Evolutionary conservation across 345 rosid species (phyloP).

Genomic region (Aquilaria sinensis): DNA sequence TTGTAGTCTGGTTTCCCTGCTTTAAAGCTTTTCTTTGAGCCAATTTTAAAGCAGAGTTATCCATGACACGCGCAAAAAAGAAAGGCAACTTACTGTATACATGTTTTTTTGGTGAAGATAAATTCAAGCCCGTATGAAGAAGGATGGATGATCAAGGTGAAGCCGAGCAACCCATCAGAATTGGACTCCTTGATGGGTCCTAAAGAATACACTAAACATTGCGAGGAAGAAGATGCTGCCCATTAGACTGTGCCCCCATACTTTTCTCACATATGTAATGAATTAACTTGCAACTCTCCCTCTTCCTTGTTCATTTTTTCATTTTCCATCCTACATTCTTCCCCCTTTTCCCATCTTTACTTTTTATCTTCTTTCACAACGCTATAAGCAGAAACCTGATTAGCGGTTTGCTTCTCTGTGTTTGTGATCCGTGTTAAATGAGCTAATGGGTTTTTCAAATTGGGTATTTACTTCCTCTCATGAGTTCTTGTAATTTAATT

Average conservation of each 20-base stretch:
- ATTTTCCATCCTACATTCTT: conserved; percentile 2
- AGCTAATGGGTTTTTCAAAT: too few relatives aligned
- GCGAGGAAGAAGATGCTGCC: conserved; percentile 91
- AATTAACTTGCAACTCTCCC: not conserved
- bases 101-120: conserved; percentile 32
- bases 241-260: conserved; percentile 36
- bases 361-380: not conserved
- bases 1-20: not conserved
- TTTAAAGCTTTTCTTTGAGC: not conserved
- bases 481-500: too few relatives aligned
- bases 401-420: too few relatives aligned
- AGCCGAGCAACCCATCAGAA: conserved; percentile 76
- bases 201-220: conserved; percentile 77
- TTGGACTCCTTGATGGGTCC: conserved; percentile 69
- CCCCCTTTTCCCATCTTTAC: not conserved
- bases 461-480: too few relatives aligned
- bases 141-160: conserved; percentile 98
- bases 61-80: too few relatives aligned
- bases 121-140: conserved; percentile 84
- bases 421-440: too few relatives aligned
- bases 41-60: too few relatives aligned
- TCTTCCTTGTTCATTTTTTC: not conserved
- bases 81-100: not conserved
- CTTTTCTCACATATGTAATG: not conserved
- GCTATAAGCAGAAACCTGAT: too few relatives aligned